Conservation (phyloP, 345 rosid species). For the Citrus maxima region DNA sequence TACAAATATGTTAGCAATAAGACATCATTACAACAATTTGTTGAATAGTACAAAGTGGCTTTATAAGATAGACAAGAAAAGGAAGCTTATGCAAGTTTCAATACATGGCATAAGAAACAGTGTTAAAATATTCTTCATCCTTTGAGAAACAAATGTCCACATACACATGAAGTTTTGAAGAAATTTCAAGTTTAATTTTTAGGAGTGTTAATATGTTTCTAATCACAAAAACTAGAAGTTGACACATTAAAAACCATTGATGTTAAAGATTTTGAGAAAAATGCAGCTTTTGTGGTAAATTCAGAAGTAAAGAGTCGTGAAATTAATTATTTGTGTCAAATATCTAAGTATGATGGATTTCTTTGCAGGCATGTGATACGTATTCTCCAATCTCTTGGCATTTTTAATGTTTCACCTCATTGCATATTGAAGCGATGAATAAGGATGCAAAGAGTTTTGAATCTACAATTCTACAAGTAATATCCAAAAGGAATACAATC, state of each 20-base stretch:
- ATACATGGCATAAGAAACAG: background rate
- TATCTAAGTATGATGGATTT: too few relatives aligned
- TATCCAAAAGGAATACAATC: too few relatives aligned
- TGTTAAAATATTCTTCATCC: background rate
- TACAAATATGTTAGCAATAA: too few relatives aligned
- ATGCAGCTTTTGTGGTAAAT: background rate
- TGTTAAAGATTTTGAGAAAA: background rate
- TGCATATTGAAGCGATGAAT: too few relatives aligned
- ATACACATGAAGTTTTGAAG: background rate
- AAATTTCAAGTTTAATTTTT: background rate
- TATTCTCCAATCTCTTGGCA: too few relatives aligned
- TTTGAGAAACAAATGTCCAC: background rate
- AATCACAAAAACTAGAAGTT: background rate
- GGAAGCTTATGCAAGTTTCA: background rate
- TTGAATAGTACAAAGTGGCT: background rate
- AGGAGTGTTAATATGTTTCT: too few relatives aligned
- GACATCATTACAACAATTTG: background rate
- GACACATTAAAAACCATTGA: background rate
- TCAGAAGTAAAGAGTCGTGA: too few relatives aligned
- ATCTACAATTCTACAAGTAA: too few relatives aligned
- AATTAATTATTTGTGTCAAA: too few relatives aligned
- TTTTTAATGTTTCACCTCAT: too few relatives aligned
- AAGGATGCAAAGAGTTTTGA: too few relatives aligned
- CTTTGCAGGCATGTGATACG: too few relatives aligned
- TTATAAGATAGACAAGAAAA: background rate